phyloP scores from a whole-genome alignment of 129 eudicot species.

The Flaveria sonorensis region DNA sequence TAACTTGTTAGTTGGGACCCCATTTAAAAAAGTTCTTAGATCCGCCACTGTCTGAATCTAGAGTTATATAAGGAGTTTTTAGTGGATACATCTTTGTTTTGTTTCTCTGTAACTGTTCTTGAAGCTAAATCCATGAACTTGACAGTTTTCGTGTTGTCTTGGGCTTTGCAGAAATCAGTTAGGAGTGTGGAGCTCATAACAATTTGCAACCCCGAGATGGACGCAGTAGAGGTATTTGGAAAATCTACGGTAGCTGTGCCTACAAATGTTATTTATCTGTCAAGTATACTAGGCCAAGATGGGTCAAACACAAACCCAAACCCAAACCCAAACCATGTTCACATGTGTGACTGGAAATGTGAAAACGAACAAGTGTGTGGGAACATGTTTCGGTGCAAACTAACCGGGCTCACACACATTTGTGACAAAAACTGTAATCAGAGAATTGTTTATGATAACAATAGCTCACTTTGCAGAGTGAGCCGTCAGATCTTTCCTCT shows the following conservation, averaged over 20 bases:
- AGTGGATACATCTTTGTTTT: background rate
- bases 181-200: conserved; percentile 29
- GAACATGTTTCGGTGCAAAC: conserved; percentile 88
- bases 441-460: conserved; percentile 88
- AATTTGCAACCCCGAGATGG: conserved; percentile 27
- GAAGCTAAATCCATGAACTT: conserved; percentile 14
- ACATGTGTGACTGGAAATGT: conserved; percentile 99
- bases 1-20: no score
- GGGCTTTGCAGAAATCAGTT: conserved; percentile 40
- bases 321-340: conserved; percentile 36
- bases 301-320: conserved; percentile 42
- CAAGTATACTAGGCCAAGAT: conserved; percentile 87
- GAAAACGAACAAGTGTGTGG: conserved; percentile 89
- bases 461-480: conserved; percentile 90
- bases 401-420: conserved; percentile 89
- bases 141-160: conserved; percentile 29
- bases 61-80: background rate
- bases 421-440: conserved; percentile 99
- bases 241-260: conserved; percentile 73
- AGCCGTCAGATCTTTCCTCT: conserved; percentile 81
- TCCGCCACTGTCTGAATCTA: background rate
- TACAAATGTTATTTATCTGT: conserved; percentile 85
- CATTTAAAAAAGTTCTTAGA: no score
- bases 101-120: background rate
- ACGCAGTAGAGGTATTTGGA: conserved; percentile 89